Base-by-base conservation (phyloP, 768 basidiomycete species). In the Melanogaster broomeanus region DNA sequence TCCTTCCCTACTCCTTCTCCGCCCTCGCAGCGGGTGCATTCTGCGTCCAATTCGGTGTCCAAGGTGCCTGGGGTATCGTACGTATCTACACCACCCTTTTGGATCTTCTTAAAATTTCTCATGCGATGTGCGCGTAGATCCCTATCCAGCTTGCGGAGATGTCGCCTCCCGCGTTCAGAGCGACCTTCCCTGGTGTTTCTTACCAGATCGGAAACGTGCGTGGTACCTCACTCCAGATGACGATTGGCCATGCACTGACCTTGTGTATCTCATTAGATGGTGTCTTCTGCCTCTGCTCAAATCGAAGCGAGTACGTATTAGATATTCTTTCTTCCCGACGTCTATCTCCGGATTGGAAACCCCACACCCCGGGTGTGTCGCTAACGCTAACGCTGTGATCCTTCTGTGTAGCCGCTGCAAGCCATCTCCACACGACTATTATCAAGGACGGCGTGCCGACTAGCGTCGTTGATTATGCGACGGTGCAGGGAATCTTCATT, bases 21-120 rank as follows among this genome's bases (percentile, higher is more conserved):
- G 77, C 73, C 1, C 83, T 96, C 6, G 58, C 89, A 0, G 90
- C 90, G 0, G 92, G 90, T 4, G 93, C 91, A 6, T 96, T 96
- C 72, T 92, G 80, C 58, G 71, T 93, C 28, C 91, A 94, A 61
- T 82, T 90, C 56, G 90, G 90, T 45, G 90, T 95, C 2, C 93
- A 96, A 64, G 92, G 91, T 4, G 92, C 90, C 28, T 93, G 90
- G 89, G 90, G 90, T 66, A 84, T 91, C 7, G 88, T 90, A 64
- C 59, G 87, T 76, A 12, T 19, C 27, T 19, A 2, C 2, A 13
- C 6, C 41, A 22, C 3, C 13, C 11, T 34, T 27, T 31, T 10
- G 3, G 1, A n/a, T 27, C 15, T 2, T n/a, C n/a, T n/a, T n/a
- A n/a, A n/a, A n/a, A n/a, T n/a, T n/a, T n/a, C n/a, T 35, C 31